Conservation (phyloP, 805 yeast species). For the Diddensiella caesifluorescens region DNA sequence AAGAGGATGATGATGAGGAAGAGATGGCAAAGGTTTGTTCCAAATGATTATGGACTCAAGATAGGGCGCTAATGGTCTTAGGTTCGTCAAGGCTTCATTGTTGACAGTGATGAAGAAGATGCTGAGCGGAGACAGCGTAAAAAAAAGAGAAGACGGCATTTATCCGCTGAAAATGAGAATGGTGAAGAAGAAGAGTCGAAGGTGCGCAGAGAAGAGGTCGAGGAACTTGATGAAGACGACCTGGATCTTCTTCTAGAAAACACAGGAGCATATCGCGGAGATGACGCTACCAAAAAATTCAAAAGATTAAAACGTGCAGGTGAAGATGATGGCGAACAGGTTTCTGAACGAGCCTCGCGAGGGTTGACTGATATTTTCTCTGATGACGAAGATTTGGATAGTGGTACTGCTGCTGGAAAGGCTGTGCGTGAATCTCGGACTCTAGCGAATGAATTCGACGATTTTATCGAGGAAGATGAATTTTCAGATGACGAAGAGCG, state of each 20-base stretch:
- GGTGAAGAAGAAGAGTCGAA: conserved; percentile 18
- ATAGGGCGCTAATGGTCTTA: conserved; percentile 6
- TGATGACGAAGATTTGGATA: conserved; percentile 39
- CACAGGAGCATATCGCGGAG: conserved; percentile 51
- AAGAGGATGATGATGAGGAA: conserved; percentile 90
- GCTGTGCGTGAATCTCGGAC: conserved; percentile 32
- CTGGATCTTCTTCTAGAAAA: conserved; percentile 86
- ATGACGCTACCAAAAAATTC: conserved; percentile 36
- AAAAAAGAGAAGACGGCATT: conserved; percentile 23
- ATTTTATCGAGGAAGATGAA: conserved; percentile 96
- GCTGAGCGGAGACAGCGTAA: conserved; percentile 20
- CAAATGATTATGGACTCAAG: not conserved
- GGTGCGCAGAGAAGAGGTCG: conserved; percentile 28
- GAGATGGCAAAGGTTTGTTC: conserved; percentile 54
- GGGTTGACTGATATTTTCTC: conserved; percentile 68
- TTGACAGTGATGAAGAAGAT: conserved; percentile 81
- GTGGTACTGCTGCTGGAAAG: not conserved
- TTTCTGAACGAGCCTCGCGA: conserved; percentile 22
- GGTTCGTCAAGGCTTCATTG: conserved; percentile 89
- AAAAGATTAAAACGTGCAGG: conserved; percentile 81
- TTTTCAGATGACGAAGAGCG: conserved; percentile 80
- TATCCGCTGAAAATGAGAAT: conserved; percentile 14
- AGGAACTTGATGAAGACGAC: conserved; percentile 89
- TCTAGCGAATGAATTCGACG: conserved; percentile 79
- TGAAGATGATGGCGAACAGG: conserved; percentile 34